Base-by-base conservation (phyloP, 352 stramenopile genomes). In the Phytophthora colocasiae region DNA sequence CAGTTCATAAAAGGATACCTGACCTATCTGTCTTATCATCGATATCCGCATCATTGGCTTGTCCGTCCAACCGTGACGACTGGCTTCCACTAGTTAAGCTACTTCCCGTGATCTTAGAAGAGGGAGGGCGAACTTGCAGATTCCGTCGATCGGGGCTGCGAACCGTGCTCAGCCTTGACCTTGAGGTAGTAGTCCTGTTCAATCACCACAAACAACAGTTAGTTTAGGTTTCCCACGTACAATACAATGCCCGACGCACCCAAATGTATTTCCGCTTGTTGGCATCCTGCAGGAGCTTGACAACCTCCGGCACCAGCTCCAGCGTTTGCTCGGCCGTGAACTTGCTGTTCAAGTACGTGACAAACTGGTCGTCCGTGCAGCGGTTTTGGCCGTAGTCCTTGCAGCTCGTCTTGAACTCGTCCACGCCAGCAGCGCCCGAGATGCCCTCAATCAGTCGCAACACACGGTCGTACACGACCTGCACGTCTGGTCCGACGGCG, bases 301-400 rank as follows among this genome's bases (percentile, higher is more conserved):
- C 87, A 29, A 95, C 76, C 59, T 95, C 87, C 43, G 87, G 85
- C 46, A 92, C 85, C 26, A 95, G 63, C 52, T 90, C 70, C 63
- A 93, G 52, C 40, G 87, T 76, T 64, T 95, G 84, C 44, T 93
- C 82, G 2, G 73, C 52, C n/a, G 79, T 75, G 58, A 95, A 95
- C 69, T 87, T 85, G 66, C 75, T 81, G 56, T 69, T 70, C 64
- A 95, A 48, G 57, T 93, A 95, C 52, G 55, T 63, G 27, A 74
- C 65, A 53, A 95, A 95, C 60, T 91, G 66, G 38, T 87, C 78
- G 70, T 93, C 80, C 40, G 80, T 79, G 71, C 82, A 87, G 43
- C 85, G 83, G 70, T 91, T 93, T 75, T 95, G 87, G 26, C 87
- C 85, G 55, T 90, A 95, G 46, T 93, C 85, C 67, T 95, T 95